Evolutionary conservation across 192 early-diverging fungal species (phyloP).

Genomic region (Chytriomyces sp.): DNA sequence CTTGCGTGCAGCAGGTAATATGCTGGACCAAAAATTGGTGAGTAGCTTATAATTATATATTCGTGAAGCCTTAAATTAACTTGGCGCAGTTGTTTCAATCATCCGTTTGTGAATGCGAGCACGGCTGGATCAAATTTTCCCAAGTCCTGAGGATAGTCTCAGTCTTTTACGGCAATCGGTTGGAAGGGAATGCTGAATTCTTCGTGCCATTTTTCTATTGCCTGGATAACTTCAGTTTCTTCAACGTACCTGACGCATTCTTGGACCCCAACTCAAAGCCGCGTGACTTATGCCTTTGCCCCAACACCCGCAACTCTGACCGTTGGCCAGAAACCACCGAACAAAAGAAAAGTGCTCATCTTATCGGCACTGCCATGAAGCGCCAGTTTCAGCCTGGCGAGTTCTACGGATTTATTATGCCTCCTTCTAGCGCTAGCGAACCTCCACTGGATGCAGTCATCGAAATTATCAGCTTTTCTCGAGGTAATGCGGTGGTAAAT

Average conservation of each 20-base stretch:
- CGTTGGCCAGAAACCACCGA: neutral
- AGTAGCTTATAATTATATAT: neutral
- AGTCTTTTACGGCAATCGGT: neutral
- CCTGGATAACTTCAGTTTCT: constrained; percentile 1
- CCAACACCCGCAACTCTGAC: neutral
- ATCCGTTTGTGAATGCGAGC: neutral
- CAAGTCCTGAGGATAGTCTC: neutral
- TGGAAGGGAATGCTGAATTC: neutral
- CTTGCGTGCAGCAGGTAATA: neutral
- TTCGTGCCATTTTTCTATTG: constrained; percentile 9
- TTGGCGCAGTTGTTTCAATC: neutral
- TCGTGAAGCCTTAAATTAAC: neutral
- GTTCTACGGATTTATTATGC: neutral
- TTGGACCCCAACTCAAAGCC: neutral
- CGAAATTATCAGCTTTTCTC: constrained; percentile 11
- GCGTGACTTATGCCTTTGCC: constrained; percentile 7
- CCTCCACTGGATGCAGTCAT: neutral
- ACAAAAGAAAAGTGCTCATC: neutral
- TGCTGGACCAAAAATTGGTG: neutral
- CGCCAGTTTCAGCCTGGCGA: neutral
- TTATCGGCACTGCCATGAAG: neutral
- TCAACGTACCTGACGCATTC: neutral
- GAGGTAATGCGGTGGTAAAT: too few relatives aligned
- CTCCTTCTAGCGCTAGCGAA: neutral
- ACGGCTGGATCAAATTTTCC: constrained; percentile 11